These are phyloP conservation scores for Leccinum ponderosum DNA, from an alignment of 1,284 basidiomycete genomes.

Conservation along the genomic window DNA sequence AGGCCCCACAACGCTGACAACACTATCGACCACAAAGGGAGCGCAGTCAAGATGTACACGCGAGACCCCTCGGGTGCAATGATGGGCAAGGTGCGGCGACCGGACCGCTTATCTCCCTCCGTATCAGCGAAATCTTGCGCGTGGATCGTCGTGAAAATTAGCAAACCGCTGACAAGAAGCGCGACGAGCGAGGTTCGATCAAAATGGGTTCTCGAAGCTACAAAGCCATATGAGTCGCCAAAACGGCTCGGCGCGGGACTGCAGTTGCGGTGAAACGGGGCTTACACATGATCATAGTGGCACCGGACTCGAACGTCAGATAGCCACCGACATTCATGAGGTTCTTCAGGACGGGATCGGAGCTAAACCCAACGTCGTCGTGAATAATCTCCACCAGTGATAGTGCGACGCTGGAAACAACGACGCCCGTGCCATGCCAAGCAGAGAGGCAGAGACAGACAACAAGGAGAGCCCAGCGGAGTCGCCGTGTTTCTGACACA, in stretches of 20 bases:
- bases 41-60: conserved; percentile 13
- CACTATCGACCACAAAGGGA: conserved; percentile 20
- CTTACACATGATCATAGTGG: conserved; percentile 35
- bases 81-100: conserved; percentile 43
- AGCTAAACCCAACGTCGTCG: conserved; percentile 25
- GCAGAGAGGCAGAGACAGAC: conserved; percentile 30
- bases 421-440: conserved; percentile 22
- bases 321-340: conserved; percentile 33
- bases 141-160: conserved; percentile 41
- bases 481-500: conserved; percentile 12
- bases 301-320: conserved; percentile 34
- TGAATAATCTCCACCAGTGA: conserved; percentile 25
- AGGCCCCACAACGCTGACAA: conserved; percentile 19
- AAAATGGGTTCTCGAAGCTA: conserved; percentile 8
- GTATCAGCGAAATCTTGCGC: conserved; percentile 45
- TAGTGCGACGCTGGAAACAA: conserved; percentile 19
- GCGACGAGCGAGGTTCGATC: conserved; percentile 22
- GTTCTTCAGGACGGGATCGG: conserved; percentile 32
- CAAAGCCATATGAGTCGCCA: neutral
- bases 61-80: conserved; percentile 30
- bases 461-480: conserved; percentile 33
- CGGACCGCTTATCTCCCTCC: conserved; percentile 38
- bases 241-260: neutral
- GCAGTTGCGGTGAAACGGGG: neutral
- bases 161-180: conserved; percentile 29